phyloP scores from a whole-genome alignment of 2,329 filamentous ascomycete species.

The Zymoseptoria tritici region DNA sequence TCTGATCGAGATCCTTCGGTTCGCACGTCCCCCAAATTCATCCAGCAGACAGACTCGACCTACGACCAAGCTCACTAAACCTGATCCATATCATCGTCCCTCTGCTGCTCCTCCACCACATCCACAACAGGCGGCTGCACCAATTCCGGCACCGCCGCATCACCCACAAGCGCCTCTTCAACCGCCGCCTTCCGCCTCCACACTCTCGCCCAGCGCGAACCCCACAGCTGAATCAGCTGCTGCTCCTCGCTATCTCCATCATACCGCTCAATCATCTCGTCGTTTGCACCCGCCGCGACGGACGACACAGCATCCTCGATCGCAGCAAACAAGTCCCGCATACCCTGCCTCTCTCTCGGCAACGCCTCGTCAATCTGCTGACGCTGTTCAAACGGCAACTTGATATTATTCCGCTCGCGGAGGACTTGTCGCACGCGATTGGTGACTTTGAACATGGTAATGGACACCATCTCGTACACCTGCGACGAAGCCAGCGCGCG shows the following conservation, averaged over 20 bases:
- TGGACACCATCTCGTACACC: slow-evolving; percentile 82
- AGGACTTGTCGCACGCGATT: slow-evolving; percentile 77
- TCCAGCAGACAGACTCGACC: background rate
- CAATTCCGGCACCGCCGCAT: slow-evolving; percentile 45
- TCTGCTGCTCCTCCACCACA: slow-evolving; percentile 13
- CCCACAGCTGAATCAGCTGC: slow-evolving; percentile 69
- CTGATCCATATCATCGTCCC: slow-evolving; percentile 24
- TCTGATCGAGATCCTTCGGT: too few species aligned
- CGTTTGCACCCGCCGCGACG: slow-evolving; percentile 66
- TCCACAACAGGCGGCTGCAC: slow-evolving; percentile 24
- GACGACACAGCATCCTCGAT: slow-evolving; percentile 71
- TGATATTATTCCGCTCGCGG: slow-evolving; percentile 51
- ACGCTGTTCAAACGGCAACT: slow-evolving; percentile 50
- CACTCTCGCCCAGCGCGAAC: slow-evolving; percentile 74
- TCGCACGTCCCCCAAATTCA: too few species aligned
- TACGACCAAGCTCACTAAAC: slow-evolving; percentile 1
- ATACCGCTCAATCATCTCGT: slow-evolving; percentile 64
- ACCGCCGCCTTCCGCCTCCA: slow-evolving; percentile 76
- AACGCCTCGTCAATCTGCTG: slow-evolving; percentile 59
- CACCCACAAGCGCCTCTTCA: slow-evolving; percentile 65
- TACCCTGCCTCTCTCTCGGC: slow-evolving; percentile 60
- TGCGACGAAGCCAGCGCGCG: slow-evolving; percentile 62
- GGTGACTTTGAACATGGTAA: slow-evolving; percentile 85
- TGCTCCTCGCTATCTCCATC: slow-evolving; percentile 52
- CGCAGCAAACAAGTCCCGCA: slow-evolving; percentile 70